These are phyloP conservation scores for Phytophthora ramorum DNA, from an alignment of 352 stramenopile species.

Conservation along the genomic window DNA sequence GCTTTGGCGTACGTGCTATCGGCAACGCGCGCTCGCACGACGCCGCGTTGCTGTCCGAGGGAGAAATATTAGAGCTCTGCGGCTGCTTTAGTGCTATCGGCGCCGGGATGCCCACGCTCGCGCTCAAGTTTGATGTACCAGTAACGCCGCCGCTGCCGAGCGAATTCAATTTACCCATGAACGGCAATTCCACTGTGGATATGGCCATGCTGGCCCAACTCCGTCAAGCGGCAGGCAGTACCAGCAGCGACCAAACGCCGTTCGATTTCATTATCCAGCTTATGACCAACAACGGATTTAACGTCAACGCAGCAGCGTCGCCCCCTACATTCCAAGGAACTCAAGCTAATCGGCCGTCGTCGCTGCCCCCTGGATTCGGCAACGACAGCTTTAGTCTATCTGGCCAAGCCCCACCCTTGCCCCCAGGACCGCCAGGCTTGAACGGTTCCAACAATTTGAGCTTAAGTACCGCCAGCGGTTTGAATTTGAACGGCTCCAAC, in stretches of 20 bases:
- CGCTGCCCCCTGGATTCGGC: conserved; percentile 24
- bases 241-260: conserved; percentile 22
- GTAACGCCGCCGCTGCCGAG: conserved; percentile 9
- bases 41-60: conserved; percentile 31
- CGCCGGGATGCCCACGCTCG: conserved; percentile 33
- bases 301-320: conserved; percentile 22
- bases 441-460: conserved; percentile 4
- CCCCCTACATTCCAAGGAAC: conserved; percentile 19
- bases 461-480: conserved; percentile 1
- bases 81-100: conserved; percentile 43
- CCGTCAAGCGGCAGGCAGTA: conserved; percentile 21
- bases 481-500: conserved; percentile 14
- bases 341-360: conserved; percentile 24
- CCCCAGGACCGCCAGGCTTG: conserved; percentile 14
- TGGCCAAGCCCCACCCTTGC: conserved; percentile 17
- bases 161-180: conserved; percentile 22
- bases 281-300: conserved; percentile 38
- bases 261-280: conserved; percentile 41
- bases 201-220: conserved; percentile 31
- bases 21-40: conserved; percentile 35
- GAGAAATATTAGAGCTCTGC: conserved; percentile 38
- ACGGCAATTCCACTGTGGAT: conserved; percentile 28
- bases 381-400: conserved; percentile 24
- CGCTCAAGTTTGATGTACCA: conserved; percentile 32
- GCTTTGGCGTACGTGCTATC: conserved; percentile 35